Evolutionary conservation across 2,329 filamentous ascomycete genomes (phyloP).

Genomic region (Colletotrichum sidae): DNA sequence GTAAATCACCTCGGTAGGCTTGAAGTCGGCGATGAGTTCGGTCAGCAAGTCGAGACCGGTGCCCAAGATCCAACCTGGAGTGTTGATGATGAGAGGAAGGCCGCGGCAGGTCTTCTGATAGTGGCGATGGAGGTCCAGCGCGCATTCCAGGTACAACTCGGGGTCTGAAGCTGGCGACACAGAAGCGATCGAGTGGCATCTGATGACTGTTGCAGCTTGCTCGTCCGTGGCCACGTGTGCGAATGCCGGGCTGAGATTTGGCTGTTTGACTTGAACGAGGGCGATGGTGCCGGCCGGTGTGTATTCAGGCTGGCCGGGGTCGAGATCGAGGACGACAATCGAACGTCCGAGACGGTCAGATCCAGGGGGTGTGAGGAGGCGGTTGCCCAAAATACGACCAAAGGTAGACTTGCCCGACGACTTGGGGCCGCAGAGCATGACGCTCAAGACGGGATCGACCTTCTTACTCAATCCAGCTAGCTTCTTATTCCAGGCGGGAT

Average conservation of each 20-base stretch:
- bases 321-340: conserved; percentile 74
- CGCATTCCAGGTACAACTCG: conserved; percentile 74
- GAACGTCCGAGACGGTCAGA: conserved; percentile 41
- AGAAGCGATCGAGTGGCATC: conserved; percentile 75
- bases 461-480: conserved; percentile 59
- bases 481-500: conserved; percentile 71
- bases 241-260: conserved; percentile 76
- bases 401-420: conserved; percentile 83
- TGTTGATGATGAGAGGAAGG: conserved; percentile 77
- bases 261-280: conserved; percentile 68
- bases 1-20: conserved; percentile 73
- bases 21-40: conserved; percentile 64
- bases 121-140: conserved; percentile 69
- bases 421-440: conserved; percentile 77
- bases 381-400: conserved; percentile 73
- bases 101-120: conserved; percentile 59
- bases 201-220: conserved; percentile 52
- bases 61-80: conserved; percentile 79
- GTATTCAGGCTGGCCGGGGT: conserved; percentile 83
- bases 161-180: conserved; percentile 74
- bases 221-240: conserved; percentile 62
- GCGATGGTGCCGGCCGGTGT: conserved; percentile 77
- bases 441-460: conserved; percentile 50
- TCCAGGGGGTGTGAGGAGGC: conserved; percentile 65
- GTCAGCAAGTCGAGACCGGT: conserved; percentile 75